These are phyloP conservation scores for Yarrowia galli DNA, from an alignment of 1,139 yeast species.

Conservation along the genomic window DNA sequence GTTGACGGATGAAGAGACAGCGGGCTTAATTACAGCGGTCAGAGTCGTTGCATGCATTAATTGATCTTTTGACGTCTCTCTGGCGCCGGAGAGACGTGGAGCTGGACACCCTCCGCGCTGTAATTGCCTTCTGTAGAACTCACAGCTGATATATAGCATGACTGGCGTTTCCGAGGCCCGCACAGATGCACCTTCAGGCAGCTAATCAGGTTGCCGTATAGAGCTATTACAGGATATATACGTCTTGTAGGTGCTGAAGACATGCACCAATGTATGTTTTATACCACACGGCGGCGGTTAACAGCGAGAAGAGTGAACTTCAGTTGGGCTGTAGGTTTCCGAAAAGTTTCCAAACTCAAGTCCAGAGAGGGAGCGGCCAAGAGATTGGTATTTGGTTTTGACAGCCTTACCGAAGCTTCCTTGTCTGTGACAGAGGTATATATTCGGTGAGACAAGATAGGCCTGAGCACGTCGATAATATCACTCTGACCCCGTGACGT, in stretches of 20 bases:
- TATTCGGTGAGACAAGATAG: not conserved
- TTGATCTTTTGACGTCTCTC: slow-evolving; percentile 2
- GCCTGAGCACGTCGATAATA: not conserved
- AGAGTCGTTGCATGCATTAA: slow-evolving; percentile 27
- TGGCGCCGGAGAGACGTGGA: not conserved
- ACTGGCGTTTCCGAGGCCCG: not conserved
- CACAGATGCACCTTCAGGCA: not conserved
- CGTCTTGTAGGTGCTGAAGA: not conserved
- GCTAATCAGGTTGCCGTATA: not conserved
- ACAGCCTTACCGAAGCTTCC: not conserved
- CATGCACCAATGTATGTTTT: not conserved
- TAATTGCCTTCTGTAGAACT: not conserved
- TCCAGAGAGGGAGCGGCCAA: not conserved
- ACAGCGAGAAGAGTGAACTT: not conserved
- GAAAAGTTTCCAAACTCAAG: too few species aligned
- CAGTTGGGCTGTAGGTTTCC: not conserved
- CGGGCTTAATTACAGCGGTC: not conserved
- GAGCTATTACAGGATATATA: not conserved
- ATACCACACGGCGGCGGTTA: slow-evolving; percentile 1
- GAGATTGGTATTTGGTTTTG: not conserved
- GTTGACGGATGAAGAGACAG: not conserved
- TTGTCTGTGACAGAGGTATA: not conserved
- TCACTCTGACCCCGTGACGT: not conserved
- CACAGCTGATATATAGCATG: not conserved
- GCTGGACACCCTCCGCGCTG: too few species aligned